Conservation (phyloP, 352 stramenopile genomes). For the Pythium phragmiticola region DNA sequence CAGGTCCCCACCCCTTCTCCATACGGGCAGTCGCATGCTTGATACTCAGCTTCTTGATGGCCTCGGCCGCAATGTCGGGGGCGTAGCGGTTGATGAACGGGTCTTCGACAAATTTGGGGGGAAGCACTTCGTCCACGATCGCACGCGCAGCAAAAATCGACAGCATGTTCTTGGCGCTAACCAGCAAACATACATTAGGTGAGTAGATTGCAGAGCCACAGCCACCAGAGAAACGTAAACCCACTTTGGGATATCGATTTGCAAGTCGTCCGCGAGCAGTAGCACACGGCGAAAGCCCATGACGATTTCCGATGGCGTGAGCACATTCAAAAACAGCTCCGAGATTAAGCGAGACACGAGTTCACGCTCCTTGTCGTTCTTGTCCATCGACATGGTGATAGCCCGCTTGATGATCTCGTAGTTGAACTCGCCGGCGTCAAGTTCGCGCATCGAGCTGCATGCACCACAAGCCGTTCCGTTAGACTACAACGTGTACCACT, state of each 20-base stretch:
- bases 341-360: slow-evolving; percentile 92
- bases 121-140: slow-evolving; percentile 98
- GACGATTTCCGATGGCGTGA: slow-evolving; percentile 73
- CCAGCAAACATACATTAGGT: background rate
- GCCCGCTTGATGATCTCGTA: slow-evolving; percentile 95
- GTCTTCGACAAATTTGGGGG: slow-evolving; percentile 97
- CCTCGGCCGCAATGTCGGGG: slow-evolving; percentile 94
- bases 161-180: slow-evolving; percentile 88
- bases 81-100: slow-evolving; percentile 93
- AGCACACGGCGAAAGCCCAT: slow-evolving; percentile 97
- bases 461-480: background rate
- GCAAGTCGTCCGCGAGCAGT: slow-evolving; percentile 94
- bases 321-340: slow-evolving; percentile 89
- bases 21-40: slow-evolving; percentile 95
- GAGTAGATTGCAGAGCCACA: no score
- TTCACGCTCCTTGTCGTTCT: slow-evolving; percentile 91
- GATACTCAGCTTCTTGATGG: slow-evolving; percentile 95
- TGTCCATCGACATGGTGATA: slow-evolving; percentile 95
- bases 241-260: slow-evolving; percentile 93
- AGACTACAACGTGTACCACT: background rate
- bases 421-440: slow-evolving; percentile 75
- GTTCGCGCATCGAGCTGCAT: slow-evolving; percentile 58
- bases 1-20: slow-evolving; percentile 97
- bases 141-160: slow-evolving; percentile 96
- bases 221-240: slow-evolving; percentile 1